These are phyloP conservation scores for Penicillium occitanis DNA, from an alignment of 2,329 filamentous ascomycete species.

Conservation along the genomic window DNA sequence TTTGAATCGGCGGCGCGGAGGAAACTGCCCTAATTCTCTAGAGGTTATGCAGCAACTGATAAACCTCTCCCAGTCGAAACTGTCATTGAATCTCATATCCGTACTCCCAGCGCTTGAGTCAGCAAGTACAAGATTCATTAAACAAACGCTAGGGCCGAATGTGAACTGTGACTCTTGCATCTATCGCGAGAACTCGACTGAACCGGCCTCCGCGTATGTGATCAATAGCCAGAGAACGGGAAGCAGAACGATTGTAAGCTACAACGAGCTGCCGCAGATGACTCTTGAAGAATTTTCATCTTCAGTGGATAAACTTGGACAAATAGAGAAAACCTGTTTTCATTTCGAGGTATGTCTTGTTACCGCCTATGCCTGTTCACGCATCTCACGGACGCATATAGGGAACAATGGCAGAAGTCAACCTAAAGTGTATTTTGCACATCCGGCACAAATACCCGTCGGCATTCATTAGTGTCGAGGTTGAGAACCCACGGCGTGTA, in stretches of 20 bases:
- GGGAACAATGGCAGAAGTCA: slow-evolving; percentile 65
- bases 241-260: slow-evolving; percentile 69
- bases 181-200: slow-evolving; percentile 54
- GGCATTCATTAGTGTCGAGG: slow-evolving; percentile 64
- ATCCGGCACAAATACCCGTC: slow-evolving; percentile 50
- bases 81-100: slow-evolving; percentile 41
- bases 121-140: slow-evolving; percentile 53
- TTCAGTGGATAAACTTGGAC: slow-evolving; percentile 43
- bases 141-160: slow-evolving; percentile 52
- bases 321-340: slow-evolving; percentile 55
- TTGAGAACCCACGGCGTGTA: slow-evolving; percentile 66
- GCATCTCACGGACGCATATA: slow-evolving; percentile 25
- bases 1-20: slow-evolving; percentile 63
- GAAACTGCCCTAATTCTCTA: slow-evolving; percentile 71
- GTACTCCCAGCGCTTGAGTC: slow-evolving; percentile 57
- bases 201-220: slow-evolving; percentile 69
- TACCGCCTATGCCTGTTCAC: not conserved
- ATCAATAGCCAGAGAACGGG: slow-evolving; percentile 60
- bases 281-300: slow-evolving; percentile 58
- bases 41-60: slow-evolving; percentile 68
- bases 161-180: slow-evolving; percentile 60
- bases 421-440: slow-evolving; percentile 58
- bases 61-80: not conserved
- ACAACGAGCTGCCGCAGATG: slow-evolving; percentile 69
- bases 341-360: slow-evolving; percentile 65